Evolutionary conservation across 257 asterid species (phyloP).

Genomic region (Solanum pennellii): DNA sequence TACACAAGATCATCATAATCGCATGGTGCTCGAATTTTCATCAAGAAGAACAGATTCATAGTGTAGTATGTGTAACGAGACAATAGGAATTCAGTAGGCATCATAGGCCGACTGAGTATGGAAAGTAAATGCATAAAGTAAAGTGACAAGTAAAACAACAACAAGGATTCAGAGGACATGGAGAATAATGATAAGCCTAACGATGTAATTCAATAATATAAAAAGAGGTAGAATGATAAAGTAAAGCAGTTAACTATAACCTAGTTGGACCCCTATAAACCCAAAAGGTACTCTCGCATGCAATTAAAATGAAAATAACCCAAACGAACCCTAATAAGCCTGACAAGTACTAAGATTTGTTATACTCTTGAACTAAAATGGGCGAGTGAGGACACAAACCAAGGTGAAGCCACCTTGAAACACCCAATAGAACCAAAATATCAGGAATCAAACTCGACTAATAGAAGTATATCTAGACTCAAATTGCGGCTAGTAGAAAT

Average conservation of each 20-base stretch:
- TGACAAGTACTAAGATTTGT: not conserved
- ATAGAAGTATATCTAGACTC: not conserved
- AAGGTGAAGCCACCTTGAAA: not conserved
- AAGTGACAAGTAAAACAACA: not conserved
- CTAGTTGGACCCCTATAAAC: not conserved
- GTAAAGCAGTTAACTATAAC: not conserved
- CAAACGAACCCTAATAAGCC: not conserved
- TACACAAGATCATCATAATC: not conserved
- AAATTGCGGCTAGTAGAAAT: not conserved
- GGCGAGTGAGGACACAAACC: not conserved
- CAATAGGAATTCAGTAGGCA: not conserved
- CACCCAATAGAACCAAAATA: not conserved
- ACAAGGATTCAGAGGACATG: not conserved
- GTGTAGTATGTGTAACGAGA: not conserved
- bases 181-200: not conserved
- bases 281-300: not conserved
- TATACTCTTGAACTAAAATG: not conserved
- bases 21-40: not conserved
- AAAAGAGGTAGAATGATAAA: not conserved
- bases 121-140: not conserved
- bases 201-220: not conserved
- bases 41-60: not conserved
- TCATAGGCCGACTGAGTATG: not conserved
- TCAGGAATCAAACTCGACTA: not conserved
- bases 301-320: not conserved